Conservation (phyloP, 176 grass and related monocot genomes). For the Elaeis guineensis region DNA sequence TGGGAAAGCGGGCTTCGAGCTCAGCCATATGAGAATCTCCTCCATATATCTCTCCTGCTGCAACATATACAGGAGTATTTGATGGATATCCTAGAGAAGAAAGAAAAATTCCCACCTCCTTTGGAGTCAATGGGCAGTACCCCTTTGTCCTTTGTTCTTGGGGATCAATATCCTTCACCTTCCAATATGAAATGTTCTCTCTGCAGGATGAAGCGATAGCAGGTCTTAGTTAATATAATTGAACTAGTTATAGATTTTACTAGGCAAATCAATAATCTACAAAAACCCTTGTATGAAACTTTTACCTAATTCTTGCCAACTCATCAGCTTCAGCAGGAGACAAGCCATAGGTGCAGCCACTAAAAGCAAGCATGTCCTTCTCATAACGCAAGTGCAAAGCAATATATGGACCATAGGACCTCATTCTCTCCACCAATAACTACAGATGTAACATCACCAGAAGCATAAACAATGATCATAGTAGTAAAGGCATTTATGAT, state of each 20-base stretch:
- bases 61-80: slow-evolving; percentile 81
- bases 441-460: slow-evolving; percentile 15
- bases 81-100: slow-evolving; percentile 84
- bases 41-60: slow-evolving; percentile 90
- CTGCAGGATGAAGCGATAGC: slow-evolving; percentile 21
- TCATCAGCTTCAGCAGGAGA: slow-evolving; percentile 76
- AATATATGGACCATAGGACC: slow-evolving; percentile 74
- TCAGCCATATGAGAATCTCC: slow-evolving; percentile 76
- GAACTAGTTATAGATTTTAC: too few species aligned
- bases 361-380: slow-evolving; percentile 99
- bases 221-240: too few species aligned
- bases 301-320: slow-evolving; percentile 65
- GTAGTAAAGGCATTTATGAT: too few species aligned
- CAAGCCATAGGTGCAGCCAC: slow-evolving; percentile 88
- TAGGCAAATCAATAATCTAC: too few species aligned
- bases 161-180: slow-evolving; percentile 85
- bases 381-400: slow-evolving; percentile 99
- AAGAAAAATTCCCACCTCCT: slow-evolving; percentile 83
- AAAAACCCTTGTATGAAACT: not conserved
- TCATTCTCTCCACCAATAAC: slow-evolving; percentile 95
- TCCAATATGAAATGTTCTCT: slow-evolving; percentile 90
- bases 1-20: slow-evolving; percentile 61
- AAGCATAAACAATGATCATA: too few species aligned
- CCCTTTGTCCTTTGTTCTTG: slow-evolving; percentile 66
- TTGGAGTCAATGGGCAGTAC: slow-evolving; percentile 86